Base-by-base conservation (phyloP, 768 basidiomycete species). In the Termitomyces sp. region DNA sequence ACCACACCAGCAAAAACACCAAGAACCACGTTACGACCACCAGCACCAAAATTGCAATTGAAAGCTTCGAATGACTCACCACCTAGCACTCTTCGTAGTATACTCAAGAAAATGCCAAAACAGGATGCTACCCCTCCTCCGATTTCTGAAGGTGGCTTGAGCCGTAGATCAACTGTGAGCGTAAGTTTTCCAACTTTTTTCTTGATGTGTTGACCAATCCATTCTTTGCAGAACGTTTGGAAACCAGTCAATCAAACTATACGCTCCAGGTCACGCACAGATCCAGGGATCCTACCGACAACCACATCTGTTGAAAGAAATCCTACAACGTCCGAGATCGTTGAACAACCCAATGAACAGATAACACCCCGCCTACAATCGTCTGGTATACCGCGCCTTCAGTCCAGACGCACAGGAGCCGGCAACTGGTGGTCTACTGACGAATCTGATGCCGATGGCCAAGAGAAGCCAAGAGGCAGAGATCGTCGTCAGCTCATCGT, bases 401-500 rank as follows among this genome's bases (percentile, higher is more conserved):
- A 66, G 14, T 61, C 58, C 13, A 67, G 59, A 36, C 61, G 67
- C 32, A 59, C 68, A n/a, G 49, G 64, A 38, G 53, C 65, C n/a
- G 63, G 60, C 28, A 59, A 65, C 13, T 61, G 63, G 10, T 56
- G 60, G 18, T 68, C 60, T 6, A 58, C 70, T 1, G 74, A 77
- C 47, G 78, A 79, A 30, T 81, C 80, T 12, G 78, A 81, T 53
- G 79, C 24, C 8, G 53, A 54, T n/a, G n/a, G 63, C 32, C 73
- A 68, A 14, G 75, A 74, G 61, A 77, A 80, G 53, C 64, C 60
- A n/a, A 72, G 72, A 48, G 65, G 67, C 45, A 66, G 69, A 38
- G 71, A 76, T 18, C 70, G 68, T 51, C 73, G 79, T 5, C 78
- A 73, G 43, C 66, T 81, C 18, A 75, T 75, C 12, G 76, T 81